Base-by-base conservation (phyloP, 2,329 filamentous ascomycete genomes). In the Nemania abortiva region DNA sequence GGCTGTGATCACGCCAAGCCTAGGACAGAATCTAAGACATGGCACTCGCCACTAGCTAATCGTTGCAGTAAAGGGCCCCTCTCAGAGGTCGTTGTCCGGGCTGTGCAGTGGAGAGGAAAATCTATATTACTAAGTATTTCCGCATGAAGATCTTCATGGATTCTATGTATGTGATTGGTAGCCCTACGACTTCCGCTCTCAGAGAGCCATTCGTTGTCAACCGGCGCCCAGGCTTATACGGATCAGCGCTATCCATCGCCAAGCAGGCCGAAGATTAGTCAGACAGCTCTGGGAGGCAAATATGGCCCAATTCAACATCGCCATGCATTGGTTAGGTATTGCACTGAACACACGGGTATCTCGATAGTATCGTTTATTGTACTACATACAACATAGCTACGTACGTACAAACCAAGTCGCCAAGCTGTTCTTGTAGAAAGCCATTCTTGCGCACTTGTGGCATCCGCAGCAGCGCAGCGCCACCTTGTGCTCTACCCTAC, bases 351-450 rank as follows among this genome's bases (percentile, higher is more conserved):
- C 29, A 49, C 24, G 34, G 20, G 2, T 49, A 20, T 22, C 22
- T 22, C n/a, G 3, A 42, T 61, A 13, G n/a, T 22, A 34, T 53
- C 31, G 7, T 60, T 52, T 29, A 59, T n/a, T 11, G 6, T n/a
- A 47, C 15, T 47, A 49, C 66, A 70, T 72, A 70, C 70, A 74
- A 75, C 63, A 61, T 68, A 71, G 39, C 67, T 73, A 70, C 42
- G 64, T 72, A 67, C n/a, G n/a, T n/a, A n/a, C n/a, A n/a, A 58
- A 27, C n/a, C 34, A 42, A 68, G 52, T 58, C 54, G 68, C 60
- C 66, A 74, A 70, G 62, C 62, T 34, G 50, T 61, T 45, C 31
- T 39, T 31, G 50, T 18, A 29, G 27, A 62, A 20, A 52, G 47
- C 45, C 18, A 64, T 66, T 69, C 68, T 56, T 66, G 53, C 49